These are phyloP conservation scores for Mycocentrospora acerina DNA, from an alignment of 2,329 filamentous ascomycete species.

Conservation along the genomic window DNA sequence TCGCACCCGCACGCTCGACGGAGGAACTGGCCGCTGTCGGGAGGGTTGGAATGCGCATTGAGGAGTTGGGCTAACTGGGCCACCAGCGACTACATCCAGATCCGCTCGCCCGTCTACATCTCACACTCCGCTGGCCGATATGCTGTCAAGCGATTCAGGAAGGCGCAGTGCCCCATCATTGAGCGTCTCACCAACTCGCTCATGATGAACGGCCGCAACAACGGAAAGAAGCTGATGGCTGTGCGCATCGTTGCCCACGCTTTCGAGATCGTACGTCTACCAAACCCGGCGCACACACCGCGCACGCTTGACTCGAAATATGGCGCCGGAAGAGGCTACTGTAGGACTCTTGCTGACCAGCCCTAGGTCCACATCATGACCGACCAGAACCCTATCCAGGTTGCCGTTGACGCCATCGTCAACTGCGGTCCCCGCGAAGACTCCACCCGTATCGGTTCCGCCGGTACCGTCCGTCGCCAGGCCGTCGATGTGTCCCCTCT, in stretches of 20 bases:
- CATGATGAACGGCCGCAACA: slow-evolving; percentile 99
- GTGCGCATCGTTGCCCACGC: slow-evolving; percentile 98
- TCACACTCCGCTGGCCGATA: slow-evolving; percentile 98
- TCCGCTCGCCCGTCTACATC: slow-evolving; percentile 98
- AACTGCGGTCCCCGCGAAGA: slow-evolving; percentile 99
- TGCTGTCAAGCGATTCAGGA: slow-evolving; percentile 99
- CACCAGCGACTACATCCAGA: slow-evolving; percentile 97
- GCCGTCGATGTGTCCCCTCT: slow-evolving; percentile 99
- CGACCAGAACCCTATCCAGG: slow-evolving; percentile 99
- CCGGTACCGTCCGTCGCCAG: slow-evolving; percentile 99
- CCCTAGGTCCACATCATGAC: slow-evolving; percentile 98
- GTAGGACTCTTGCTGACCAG: slow-evolving; percentile 14
- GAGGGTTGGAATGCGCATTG: slow-evolving; percentile 14
- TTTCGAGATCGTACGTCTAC: slow-evolving; percentile 92
- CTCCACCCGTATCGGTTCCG: slow-evolving; percentile 98
- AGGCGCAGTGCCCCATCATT: slow-evolving; percentile 99
- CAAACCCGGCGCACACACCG: neutral
- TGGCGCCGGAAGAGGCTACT: neutral
- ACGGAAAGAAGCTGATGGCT: slow-evolving; percentile 99
- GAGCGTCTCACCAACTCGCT: slow-evolving; percentile 99
- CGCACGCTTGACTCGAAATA: neutral
- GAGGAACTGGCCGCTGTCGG: slow-evolving; percentile 16
- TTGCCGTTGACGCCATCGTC: slow-evolving; percentile 98
- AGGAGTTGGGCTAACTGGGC: slow-evolving; percentile 37
- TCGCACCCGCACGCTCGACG: slow-evolving; percentile 9